Conservation (phyloP, 2,329 filamentous ascomycete species). For the Cadophora luteo-olivacea region DNA sequence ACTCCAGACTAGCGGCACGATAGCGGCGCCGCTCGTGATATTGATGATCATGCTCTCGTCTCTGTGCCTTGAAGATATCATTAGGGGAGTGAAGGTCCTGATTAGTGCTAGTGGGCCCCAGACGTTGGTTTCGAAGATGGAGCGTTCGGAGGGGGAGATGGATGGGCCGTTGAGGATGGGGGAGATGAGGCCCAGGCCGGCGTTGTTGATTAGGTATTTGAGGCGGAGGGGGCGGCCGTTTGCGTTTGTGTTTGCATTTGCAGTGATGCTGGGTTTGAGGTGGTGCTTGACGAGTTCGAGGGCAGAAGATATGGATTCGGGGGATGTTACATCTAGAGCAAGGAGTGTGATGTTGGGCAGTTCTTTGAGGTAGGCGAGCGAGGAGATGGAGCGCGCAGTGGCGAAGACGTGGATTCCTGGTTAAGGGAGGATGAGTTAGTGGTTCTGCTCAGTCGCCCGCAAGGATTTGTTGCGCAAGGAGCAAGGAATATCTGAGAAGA, state of each 20-base stretch:
- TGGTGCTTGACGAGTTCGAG: not conserved
- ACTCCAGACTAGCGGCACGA: not conserved
- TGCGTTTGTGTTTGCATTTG: not conserved
- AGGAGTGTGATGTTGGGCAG: slow-evolving; percentile 14
- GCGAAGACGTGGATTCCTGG: slow-evolving; percentile 15
- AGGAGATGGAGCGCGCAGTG: slow-evolving; percentile 13
- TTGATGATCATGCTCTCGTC: not conserved
- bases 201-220: slow-evolving; percentile 10
- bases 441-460: no score
- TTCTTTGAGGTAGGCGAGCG: slow-evolving; percentile 1
- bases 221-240: not conserved
- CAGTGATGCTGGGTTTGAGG: not conserved
- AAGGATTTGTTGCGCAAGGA: no score
- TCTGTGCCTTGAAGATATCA: not conserved
- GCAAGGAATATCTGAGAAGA: no score
- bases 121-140: not conserved
- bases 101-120: not conserved
- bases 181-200: not conserved
- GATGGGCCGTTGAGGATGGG: not conserved
- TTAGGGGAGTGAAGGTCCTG: not conserved
- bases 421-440: not conserved
- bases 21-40: not conserved
- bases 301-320: not conserved
- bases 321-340: slow-evolving; percentile 4
- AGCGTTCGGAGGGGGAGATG: not conserved